phyloP scores from a whole-genome alignment of 352 stramenopile genomes.

The Phytophthora aleatoria region DNA sequence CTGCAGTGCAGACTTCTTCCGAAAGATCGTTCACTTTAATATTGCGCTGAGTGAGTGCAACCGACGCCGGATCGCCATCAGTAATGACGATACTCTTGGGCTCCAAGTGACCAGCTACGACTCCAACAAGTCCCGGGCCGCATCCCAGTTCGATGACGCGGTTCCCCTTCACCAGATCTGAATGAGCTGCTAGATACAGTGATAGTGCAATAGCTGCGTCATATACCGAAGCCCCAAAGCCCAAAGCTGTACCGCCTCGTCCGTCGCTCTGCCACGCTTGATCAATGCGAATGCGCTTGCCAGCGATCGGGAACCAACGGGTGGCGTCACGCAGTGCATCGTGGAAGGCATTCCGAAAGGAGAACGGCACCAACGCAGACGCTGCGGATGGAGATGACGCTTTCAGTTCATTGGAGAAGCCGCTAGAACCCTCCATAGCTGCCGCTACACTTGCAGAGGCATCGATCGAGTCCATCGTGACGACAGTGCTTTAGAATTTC shows the following conservation, averaged over 20 bases:
- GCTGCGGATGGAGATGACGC: slow-evolving; percentile 1
- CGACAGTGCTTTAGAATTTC: neutral
- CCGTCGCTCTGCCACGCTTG: slow-evolving; percentile 82
- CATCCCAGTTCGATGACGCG: slow-evolving; percentile 77
- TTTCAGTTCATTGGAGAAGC: slow-evolving; percentile 1
- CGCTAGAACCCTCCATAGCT: slow-evolving; percentile 21
- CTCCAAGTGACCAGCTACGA: slow-evolving; percentile 63
- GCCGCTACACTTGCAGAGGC: slow-evolving; percentile 13
- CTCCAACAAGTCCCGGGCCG: slow-evolving; percentile 72
- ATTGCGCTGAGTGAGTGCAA: slow-evolving; percentile 69
- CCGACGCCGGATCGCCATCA: slow-evolving; percentile 72
- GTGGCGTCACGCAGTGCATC: slow-evolving; percentile 66
- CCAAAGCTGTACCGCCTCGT: slow-evolving; percentile 68
- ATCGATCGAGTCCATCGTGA: slow-evolving; percentile 9
- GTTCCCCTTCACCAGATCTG: slow-evolving; percentile 51
- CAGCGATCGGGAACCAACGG: slow-evolving; percentile 72
- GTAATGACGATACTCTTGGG: slow-evolving; percentile 60
- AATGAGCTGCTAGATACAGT: slow-evolving; percentile 72
- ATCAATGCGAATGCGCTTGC: slow-evolving; percentile 60
- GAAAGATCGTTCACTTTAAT: slow-evolving; percentile 35
- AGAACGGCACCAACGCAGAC: slow-evolving; percentile 67
- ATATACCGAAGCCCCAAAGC: slow-evolving; percentile 86
- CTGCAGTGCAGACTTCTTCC: slow-evolving; percentile 32
- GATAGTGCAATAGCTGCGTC: slow-evolving; percentile 78
- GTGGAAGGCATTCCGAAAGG: slow-evolving; percentile 77